Conservation (phyloP, 805 yeast species). For the Candida cerambycidarum region DNA sequence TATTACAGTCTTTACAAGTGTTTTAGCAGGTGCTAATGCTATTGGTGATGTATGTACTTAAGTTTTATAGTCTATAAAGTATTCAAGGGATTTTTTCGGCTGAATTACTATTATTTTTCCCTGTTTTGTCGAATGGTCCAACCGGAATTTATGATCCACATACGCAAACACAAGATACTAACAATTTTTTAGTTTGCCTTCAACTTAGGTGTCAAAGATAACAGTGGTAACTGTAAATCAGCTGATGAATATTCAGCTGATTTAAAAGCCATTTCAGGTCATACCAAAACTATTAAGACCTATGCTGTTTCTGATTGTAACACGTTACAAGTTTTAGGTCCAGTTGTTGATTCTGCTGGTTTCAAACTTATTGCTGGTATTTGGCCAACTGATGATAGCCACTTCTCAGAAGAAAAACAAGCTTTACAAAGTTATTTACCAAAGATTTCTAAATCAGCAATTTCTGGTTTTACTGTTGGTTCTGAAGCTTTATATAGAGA, state of each 20-base stretch:
- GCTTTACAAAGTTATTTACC: slow-evolving; percentile 77
- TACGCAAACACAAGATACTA: background rate
- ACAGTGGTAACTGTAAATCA: slow-evolving; percentile 73
- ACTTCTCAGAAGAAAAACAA: slow-evolving; percentile 68
- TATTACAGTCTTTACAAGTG: slow-evolving; percentile 48
- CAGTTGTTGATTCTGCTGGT: slow-evolving; percentile 78
- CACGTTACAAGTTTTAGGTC: slow-evolving; percentile 80
- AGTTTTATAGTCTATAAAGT: background rate
- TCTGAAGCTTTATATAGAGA: slow-evolving; percentile 94
- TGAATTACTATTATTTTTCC: background rate
- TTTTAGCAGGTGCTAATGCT: slow-evolving; percentile 52
- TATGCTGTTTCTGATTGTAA: slow-evolving; percentile 95
- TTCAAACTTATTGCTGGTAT: slow-evolving; percentile 80
- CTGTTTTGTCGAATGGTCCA: background rate
- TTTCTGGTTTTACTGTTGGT: slow-evolving; percentile 84
- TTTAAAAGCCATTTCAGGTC: slow-evolving; percentile 54
- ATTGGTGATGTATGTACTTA: slow-evolving; percentile 50
- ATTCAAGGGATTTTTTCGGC: background rate
- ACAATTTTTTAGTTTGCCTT: slow-evolving; percentile 55
- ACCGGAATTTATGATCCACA: background rate
- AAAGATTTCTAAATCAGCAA: slow-evolving; percentile 60
- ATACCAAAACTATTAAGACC: slow-evolving; percentile 71
- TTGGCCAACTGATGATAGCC: slow-evolving; percentile 90
- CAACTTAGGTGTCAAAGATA: slow-evolving; percentile 81
- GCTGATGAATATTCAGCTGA: slow-evolving; percentile 70